phyloP scores from a whole-genome alignment of 2,329 filamentous ascomycete genomes.

The Sporothrix brunneoviolacea region DNA sequence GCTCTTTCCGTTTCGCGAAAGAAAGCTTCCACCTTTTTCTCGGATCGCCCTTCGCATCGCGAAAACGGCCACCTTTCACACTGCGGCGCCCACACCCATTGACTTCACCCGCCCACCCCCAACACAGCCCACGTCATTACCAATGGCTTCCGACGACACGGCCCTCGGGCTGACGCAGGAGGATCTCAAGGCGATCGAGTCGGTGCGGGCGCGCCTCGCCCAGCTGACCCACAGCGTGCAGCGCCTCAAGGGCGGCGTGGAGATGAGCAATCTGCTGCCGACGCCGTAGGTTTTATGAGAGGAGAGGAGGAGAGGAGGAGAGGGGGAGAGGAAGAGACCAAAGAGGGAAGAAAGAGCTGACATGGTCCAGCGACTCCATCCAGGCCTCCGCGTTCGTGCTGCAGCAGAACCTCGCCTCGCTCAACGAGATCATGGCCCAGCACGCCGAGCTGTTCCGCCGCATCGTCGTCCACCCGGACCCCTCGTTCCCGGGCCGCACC shows the following conservation, averaged over 20 bases:
- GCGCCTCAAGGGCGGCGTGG: conserved; percentile 55
- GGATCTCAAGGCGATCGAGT: conserved; percentile 63
- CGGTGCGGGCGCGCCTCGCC: conserved; percentile 59
- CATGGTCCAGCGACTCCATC: conserved; percentile 53
- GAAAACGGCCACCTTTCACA: too few species aligned
- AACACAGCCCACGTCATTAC: neutral
- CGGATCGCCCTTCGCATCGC: too few species aligned
- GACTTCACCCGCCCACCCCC: neutral
- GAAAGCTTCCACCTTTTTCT: too few species aligned
- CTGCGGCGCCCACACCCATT: too few species aligned
- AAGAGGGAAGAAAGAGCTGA: neutral
- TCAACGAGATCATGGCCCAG: conserved; percentile 58
- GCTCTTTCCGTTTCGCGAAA: too few species aligned
- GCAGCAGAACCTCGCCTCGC: conserved; percentile 59
- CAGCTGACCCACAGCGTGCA: conserved; percentile 63
- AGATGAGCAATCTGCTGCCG: conserved; percentile 59
- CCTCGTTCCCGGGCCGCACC: conserved; percentile 64
- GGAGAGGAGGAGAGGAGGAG: too few species aligned
- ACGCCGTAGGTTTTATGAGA: conserved; percentile 45
- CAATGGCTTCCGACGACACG: conserved; percentile 18
- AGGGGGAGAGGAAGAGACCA: too few species aligned
- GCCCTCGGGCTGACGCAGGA: conserved; percentile 48
- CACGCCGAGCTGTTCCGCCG: conserved; percentile 62
- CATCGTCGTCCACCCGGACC: conserved; percentile 68
- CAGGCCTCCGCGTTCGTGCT: conserved; percentile 67